Conservation (phyloP, 345 rosid genomes). For the Erucastrum elatum region DNA sequence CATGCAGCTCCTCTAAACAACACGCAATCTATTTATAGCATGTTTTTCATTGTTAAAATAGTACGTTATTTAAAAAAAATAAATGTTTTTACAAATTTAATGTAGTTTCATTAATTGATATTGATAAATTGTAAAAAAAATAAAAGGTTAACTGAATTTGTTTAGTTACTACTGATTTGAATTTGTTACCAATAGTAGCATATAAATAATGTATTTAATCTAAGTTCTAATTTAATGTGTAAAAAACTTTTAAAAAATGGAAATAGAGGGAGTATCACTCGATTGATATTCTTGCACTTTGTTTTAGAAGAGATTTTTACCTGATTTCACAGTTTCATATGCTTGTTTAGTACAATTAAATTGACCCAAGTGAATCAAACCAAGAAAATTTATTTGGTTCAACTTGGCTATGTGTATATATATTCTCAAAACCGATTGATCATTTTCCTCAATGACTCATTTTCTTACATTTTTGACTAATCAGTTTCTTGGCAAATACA, state of each 20-base stretch:
- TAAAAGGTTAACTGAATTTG: not conserved
- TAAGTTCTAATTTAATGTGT: no score
- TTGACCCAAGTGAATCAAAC: not conserved
- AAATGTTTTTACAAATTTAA: no score
- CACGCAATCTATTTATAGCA: no score
- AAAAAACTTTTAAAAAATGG: not conserved
- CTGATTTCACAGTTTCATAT: not conserved
- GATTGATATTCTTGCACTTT: not conserved
- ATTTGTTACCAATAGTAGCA: not conserved
- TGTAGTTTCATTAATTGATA: not conserved
- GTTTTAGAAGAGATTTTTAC: not conserved
- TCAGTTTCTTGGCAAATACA: slow-evolving; percentile 34
- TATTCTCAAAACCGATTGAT: not conserved
- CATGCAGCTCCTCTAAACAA: no score
- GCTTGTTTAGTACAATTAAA: not conserved
- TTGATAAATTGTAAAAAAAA: not conserved
- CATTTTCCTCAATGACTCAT: not conserved
- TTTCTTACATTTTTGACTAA: not conserved
- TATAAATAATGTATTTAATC: no score
- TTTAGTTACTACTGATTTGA: not conserved
- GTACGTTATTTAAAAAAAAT: no score
- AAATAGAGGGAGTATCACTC: not conserved
- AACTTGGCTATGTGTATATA: not conserved
- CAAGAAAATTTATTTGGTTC: not conserved
- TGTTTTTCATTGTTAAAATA: no score